phyloP scores from a whole-genome alignment of 192 early-diverging fungal species.

The Backusella tuberculispora region DNA sequence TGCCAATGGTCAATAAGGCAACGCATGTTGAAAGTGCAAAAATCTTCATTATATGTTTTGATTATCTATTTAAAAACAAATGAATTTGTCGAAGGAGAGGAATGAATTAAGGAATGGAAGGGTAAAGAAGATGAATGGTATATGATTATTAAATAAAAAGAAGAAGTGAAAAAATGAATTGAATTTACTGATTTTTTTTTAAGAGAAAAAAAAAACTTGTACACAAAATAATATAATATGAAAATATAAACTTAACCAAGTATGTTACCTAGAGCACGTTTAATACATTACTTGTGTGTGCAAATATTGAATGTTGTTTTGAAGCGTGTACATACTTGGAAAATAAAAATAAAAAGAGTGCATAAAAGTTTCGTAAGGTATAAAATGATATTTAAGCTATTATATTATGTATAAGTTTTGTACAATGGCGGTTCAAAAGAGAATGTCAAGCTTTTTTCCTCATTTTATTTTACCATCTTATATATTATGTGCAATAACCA shows the following conservation, averaged over 20 bases:
- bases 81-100: not conserved
- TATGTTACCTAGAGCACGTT: slow-evolving; percentile 8
- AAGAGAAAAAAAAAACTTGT: not conserved
- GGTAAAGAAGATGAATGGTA: not conserved
- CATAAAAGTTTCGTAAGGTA: too few species aligned
- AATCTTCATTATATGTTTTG: not conserved
- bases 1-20: not conserved
- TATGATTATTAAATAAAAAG: not conserved
- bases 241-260: slow-evolving; percentile 4
- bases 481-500: not conserved
- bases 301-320: not conserved
- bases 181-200: not conserved
- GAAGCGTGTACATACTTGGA: not conserved
- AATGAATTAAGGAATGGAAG: not conserved
- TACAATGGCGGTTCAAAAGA: too few species aligned
- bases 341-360: not conserved
- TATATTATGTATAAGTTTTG: too few species aligned
- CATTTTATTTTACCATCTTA: too few species aligned
- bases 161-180: not conserved
- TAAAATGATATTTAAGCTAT: too few species aligned
- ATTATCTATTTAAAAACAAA: too few species aligned
- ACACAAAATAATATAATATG: not conserved
- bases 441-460: too few species aligned
- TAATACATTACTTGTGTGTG: not conserved
- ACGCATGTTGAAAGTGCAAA: not conserved